Percentiles rank a stretch among this genome's conserved stretches.
These are phyloP conservation scores for Fonsecaea pedrosoi DNA, from an alignment of 2,329 filamentous ascomycete species.

Conservation along the genomic window DNA sequence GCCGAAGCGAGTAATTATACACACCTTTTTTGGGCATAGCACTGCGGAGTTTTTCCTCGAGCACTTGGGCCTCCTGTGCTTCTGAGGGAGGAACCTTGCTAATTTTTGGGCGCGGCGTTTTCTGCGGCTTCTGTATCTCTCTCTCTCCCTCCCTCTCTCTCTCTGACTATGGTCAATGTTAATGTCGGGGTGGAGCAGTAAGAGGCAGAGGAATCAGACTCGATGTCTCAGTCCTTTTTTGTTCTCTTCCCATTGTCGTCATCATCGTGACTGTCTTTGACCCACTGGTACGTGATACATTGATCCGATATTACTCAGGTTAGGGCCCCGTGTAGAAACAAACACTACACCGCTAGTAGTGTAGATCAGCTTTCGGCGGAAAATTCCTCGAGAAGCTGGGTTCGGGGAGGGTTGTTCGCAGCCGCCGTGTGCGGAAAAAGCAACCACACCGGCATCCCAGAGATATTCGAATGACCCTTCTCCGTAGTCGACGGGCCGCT, in stretches of 20 bases:
- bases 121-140: not conserved
- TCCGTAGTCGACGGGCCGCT: too few relatives aligned
- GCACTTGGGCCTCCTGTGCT: constrained; percentile 12
- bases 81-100: not conserved
- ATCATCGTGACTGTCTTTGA: too few relatives aligned
- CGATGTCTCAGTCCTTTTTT: not conserved
- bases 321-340: too few relatives aligned
- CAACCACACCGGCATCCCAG: too few relatives aligned
- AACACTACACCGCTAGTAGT: too few relatives aligned
- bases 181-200: constrained; percentile 16
- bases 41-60: constrained; percentile 13
- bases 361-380: too few relatives aligned
- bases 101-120: constrained; percentile 14
- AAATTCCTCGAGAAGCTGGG: too few relatives aligned
- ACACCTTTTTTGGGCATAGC: constrained; percentile 20
- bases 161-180: constrained; percentile 19
- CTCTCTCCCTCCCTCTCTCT: not conserved
- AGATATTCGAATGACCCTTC: too few relatives aligned
- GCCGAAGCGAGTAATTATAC: constrained; percentile 9
- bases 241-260: not conserved
- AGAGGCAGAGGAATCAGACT: not conserved
- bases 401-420: too few relatives aligned
- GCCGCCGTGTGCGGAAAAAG: too few relatives aligned
- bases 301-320: too few relatives aligned
- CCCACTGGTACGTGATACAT: too few relatives aligned